Evolutionary conservation across 1,284 basidiomycete genomes (phyloP).

Genomic region (Rhodotorula sp.): DNA sequence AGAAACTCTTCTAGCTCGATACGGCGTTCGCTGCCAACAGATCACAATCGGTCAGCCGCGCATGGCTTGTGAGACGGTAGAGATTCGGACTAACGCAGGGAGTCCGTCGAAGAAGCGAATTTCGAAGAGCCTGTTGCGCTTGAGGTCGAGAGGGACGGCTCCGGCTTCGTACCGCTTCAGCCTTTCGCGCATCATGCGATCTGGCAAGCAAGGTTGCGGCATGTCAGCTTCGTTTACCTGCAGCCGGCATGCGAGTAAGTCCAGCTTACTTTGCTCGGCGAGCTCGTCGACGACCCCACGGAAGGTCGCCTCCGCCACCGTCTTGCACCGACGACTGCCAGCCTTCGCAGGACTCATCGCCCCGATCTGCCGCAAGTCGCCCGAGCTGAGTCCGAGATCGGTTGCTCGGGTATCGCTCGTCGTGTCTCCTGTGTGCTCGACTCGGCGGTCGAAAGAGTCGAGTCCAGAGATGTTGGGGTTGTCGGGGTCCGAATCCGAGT

Average conservation of each 20-base stretch:
- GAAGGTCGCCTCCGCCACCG: conserved; percentile 22
- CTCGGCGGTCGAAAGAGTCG: conserved; percentile 17
- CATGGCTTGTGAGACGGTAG: neutral
- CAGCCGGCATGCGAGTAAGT: neutral
- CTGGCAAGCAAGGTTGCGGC: neutral
- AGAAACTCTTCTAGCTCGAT: conserved; percentile 31
- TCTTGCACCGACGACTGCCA: neutral
- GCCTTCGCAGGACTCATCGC: neutral
- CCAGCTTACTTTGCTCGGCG: conserved; percentile 30
- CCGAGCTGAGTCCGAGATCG: conserved; percentile 13
- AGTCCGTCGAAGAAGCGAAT: conserved; percentile 35
- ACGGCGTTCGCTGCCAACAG: conserved; percentile 21
- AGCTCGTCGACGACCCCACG: conserved; percentile 36
- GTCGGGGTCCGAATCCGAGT: conserved; percentile 28
- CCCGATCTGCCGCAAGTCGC: conserved; percentile 1
- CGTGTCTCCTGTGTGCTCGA: conserved; percentile 4
- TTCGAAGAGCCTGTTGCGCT: conserved; percentile 36
- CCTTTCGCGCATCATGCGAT: conserved; percentile 27
- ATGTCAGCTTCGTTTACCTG: neutral
- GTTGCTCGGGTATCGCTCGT: conserved; percentile 24
- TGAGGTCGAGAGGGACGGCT: conserved; percentile 25
- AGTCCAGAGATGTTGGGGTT: conserved; percentile 20
- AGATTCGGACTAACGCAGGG: conserved; percentile 11
- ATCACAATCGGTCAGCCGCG: neutral
- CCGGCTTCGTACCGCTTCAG: conserved; percentile 32